These are phyloP conservation scores for Boletus vermiculosoides DNA, from an alignment of 768 basidiomycete species.

Conservation along the genomic window DNA sequence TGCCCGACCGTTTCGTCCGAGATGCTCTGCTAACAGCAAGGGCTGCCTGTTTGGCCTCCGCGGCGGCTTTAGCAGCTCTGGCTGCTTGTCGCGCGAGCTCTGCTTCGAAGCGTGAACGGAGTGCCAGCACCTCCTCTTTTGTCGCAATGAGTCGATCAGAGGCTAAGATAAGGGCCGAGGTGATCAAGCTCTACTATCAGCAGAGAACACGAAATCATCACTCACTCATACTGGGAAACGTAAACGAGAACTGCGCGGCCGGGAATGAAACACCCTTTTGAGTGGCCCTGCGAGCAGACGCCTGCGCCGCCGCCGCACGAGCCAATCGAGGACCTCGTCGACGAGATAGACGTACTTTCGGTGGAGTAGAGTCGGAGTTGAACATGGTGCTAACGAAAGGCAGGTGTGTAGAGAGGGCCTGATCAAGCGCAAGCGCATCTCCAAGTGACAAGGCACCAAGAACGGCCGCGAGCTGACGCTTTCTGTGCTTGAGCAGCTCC, in stretches of 20 bases:
- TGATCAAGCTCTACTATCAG: constrained; percentile 29
- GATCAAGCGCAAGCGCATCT: constrained; percentile 73
- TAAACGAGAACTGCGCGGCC: constrained; percentile 55
- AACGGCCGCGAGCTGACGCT: constrained; percentile 68
- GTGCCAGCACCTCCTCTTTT: constrained; percentile 62
- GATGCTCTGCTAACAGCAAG: constrained; percentile 36
- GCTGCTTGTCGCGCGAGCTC: constrained; percentile 72
- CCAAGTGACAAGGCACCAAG: constrained; percentile 65
- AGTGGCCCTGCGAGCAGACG: constrained; percentile 4
- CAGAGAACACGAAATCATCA: constrained; percentile 32
- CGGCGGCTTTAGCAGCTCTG: constrained; percentile 48
- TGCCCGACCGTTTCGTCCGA: constrained; percentile 39
- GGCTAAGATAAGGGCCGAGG: constrained; percentile 44
- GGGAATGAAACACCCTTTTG: constrained; percentile 45
- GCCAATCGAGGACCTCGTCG: constrained; percentile 52
- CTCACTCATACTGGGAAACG: constrained; percentile 70
- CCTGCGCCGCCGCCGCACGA: constrained; percentile 37
- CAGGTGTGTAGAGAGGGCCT: constrained; percentile 58
- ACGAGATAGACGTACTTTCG: constrained; percentile 53
- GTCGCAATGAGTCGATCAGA: constrained; percentile 69
- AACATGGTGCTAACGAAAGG: constrained; percentile 37
- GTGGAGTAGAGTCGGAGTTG: constrained; percentile 28
- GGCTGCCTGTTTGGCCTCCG: constrained; percentile 52
- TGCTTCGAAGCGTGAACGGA: constrained; percentile 68
- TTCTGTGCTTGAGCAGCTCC: constrained; percentile 65